A percentile compares a stretch with the other conserved stretches of the same genome.
Conservation (phyloP, 345 rosid species). For the Pugionium cornutum region DNA sequence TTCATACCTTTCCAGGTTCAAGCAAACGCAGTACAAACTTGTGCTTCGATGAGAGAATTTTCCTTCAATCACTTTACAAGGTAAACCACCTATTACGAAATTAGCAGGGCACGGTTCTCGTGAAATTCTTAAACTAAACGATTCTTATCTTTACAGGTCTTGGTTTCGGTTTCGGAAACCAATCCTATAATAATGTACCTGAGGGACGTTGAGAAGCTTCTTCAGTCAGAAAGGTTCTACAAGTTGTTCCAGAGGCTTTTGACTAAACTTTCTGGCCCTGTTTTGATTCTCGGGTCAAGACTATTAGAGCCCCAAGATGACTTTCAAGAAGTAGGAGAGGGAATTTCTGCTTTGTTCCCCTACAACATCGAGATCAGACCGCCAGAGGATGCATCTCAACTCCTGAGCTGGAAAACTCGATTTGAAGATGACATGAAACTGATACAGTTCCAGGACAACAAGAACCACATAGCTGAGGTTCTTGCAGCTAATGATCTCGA, state of each 20-base stretch:
- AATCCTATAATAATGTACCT: constrained; percentile 72
- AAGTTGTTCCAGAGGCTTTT: constrained; percentile 65
- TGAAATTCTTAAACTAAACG: neutral
- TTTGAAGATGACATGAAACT: constrained; percentile 90
- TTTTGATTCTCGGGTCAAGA: constrained; percentile 82
- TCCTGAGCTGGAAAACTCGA: constrained; percentile 76
- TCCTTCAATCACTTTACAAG: constrained; percentile 90
- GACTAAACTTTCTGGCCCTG: constrained; percentile 73
- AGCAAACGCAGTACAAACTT: constrained; percentile 62
- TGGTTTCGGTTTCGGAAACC: constrained; percentile 72
- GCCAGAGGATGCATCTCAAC: constrained; percentile 81
- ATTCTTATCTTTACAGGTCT: constrained; percentile 50
- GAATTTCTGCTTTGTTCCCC: constrained; percentile 66
- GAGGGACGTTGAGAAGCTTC: constrained; percentile 81
- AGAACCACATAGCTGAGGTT: constrained; percentile 88
- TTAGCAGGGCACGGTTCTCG: neutral
- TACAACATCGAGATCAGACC: constrained; percentile 79
- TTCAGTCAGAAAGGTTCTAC: constrained; percentile 74
- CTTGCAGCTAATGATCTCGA: constrained; percentile 88
- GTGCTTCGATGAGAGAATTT: constrained; percentile 81
- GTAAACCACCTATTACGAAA: constrained; percentile 39
- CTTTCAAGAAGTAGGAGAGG: constrained; percentile 66
- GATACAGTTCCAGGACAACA: constrained; percentile 87
- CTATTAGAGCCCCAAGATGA: constrained; percentile 70
- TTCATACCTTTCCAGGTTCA: constrained; percentile 44